A percentile compares a stretch with the other conserved stretches of the same genome.
phyloP scores from a whole-genome alignment of 2,329 filamentous ascomycete genomes.

The Colletotrichum chlorophyti region DNA sequence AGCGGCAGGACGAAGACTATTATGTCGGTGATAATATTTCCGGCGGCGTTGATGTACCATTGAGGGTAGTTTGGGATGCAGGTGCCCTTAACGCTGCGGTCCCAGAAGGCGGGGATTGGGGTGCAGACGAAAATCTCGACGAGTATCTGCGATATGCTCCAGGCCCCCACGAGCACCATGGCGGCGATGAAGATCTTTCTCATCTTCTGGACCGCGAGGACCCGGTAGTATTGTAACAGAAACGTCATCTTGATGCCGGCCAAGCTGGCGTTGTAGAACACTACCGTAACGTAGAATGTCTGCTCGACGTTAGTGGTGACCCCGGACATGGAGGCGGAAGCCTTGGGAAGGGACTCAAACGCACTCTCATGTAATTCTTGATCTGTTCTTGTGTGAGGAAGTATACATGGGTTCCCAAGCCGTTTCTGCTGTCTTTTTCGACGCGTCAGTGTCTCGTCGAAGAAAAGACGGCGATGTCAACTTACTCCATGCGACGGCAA shows the following conservation, averaged over 20 bases:
- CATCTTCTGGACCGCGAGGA: slow-evolving; percentile 38
- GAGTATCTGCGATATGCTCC: slow-evolving; percentile 37
- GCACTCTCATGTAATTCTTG: slow-evolving; percentile 18
- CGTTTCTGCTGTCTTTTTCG: slow-evolving; percentile 19
- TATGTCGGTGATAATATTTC: slow-evolving; percentile 30
- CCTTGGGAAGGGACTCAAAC: not conserved
- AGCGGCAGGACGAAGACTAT: slow-evolving; percentile 30
- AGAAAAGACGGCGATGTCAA: not conserved
- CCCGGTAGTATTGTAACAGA: slow-evolving; percentile 44
- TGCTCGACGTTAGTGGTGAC: too few relatives aligned
- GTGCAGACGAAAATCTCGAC: slow-evolving; percentile 35
- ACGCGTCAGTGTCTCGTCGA: not conserved
- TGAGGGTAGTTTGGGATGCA: slow-evolving; percentile 33
- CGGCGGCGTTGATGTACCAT: slow-evolving; percentile 35
- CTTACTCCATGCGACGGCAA: slow-evolving; percentile 21
- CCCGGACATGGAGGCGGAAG: too few relatives aligned
- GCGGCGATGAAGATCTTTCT: slow-evolving; percentile 34
- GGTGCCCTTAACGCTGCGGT: slow-evolving; percentile 27
- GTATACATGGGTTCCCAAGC: slow-evolving; percentile 30
- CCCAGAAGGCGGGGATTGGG: slow-evolving; percentile 37
- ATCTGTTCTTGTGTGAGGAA: slow-evolving; percentile 6
- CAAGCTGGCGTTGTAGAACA: slow-evolving; percentile 40
- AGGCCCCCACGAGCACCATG: slow-evolving; percentile 35
- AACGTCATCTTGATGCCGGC: slow-evolving; percentile 42
- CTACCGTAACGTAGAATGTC: slow-evolving; percentile 39